Conservation (phyloP, 768 basidiomycete genomes). For the Phylloporus rhodoxanthus region DNA sequence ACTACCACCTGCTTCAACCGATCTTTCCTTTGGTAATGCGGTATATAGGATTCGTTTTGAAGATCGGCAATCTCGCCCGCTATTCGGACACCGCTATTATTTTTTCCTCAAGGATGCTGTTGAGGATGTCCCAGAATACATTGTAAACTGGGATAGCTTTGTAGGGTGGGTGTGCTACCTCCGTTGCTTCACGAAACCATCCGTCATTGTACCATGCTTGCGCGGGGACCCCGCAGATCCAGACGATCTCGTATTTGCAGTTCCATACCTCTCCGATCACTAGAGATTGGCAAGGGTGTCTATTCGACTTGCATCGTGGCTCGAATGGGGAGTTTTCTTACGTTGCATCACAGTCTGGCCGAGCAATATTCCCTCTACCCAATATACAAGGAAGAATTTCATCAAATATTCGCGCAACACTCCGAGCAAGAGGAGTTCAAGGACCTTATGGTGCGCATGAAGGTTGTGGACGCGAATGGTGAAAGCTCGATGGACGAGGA, state of each 20-base stretch:
- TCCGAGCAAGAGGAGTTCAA: constrained; percentile 74
- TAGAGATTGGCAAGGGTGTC: not conserved
- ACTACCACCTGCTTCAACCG: constrained; percentile 57
- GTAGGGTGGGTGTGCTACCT: constrained; percentile 50
- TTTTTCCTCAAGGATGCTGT: constrained; percentile 95
- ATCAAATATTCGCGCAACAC: constrained; percentile 81
- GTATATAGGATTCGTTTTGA: constrained; percentile 90
- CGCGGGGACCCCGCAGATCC: not conserved
- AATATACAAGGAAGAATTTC: constrained; percentile 83
- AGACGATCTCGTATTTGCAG: not conserved
- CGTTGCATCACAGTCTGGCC: constrained; percentile 57
- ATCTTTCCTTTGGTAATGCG: constrained; percentile 82
- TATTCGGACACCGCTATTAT: constrained; percentile 89
- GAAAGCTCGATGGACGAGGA: constrained; percentile 90
- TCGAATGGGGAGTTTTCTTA: constrained; percentile 9
- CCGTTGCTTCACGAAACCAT: not conserved
- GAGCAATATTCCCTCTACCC: constrained; percentile 69
- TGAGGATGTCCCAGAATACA: constrained; percentile 93
- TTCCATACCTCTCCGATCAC: not conserved
- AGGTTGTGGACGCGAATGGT: constrained; percentile 79
- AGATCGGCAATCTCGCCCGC: constrained; percentile 50
- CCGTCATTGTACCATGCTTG: not conserved
- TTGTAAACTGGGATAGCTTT: constrained; percentile 95
- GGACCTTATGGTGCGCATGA: constrained; percentile 83
- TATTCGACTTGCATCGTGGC: not conserved